Evolutionary conservation across 345 rosid genomes (phyloP), one percentile per base, ranked within the genome.

Genomic region (Rhodamnia argentea): DNA sequence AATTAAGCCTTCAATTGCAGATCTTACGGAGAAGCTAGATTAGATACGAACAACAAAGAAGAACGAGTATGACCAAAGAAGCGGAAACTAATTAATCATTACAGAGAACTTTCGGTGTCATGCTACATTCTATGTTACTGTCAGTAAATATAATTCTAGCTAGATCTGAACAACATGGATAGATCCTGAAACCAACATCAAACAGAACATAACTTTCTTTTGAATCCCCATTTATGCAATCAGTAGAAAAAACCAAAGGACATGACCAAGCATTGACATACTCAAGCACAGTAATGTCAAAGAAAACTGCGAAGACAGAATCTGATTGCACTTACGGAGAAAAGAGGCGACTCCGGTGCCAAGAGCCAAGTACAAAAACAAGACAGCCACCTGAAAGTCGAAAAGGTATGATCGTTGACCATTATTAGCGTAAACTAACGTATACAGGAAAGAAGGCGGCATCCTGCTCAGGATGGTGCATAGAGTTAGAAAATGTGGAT

Each of bases 321-420:
- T 42, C 51, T 14, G 52, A 50, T 22, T 44, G 83, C 52, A 86
- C 99, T 94, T 89, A 96, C 98, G 99, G 55, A 95, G 92, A 86
- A 95, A 92, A 44, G 98, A 84, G 54, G 90, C 92, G 3, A 92
- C 52, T 83, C 91, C 90, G 13, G 96, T n/a, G 82, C 86, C 91
- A 62, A 87, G 86, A 23, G 94, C 98, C 92, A 96, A 88, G 90
- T 92, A 94, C 50, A 95, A 13, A 84, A 96, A 89, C 87, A 88
- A 84, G 8, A 94, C 37, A 40, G 96, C 92, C 44, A 89, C 90
- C 98, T 95, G 90, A 85, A 89, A 10, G 6, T 85, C 11, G 4
- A 23, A 32, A 6, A 42, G 18, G 76, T 24, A 10, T 83, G 52
- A 57, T 22, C 81, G 16, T 29, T 7, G 42, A 62, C 32, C 76